phyloP scores from a whole-genome alignment of 176 grass and related monocot genomes.

The Ensete ventricosum region DNA sequence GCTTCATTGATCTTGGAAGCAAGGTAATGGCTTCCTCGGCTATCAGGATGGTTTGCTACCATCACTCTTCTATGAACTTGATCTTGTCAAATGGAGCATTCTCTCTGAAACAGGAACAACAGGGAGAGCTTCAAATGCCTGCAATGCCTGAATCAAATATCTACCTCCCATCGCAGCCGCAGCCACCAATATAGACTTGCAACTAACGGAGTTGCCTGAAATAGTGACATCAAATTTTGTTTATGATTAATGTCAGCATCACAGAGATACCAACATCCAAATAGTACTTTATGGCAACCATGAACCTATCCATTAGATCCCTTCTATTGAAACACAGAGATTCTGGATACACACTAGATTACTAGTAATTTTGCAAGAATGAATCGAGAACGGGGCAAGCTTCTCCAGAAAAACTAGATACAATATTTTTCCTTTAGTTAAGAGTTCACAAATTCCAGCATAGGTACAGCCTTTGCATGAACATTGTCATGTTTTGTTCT shows the following conservation, averaged over 20 bases:
- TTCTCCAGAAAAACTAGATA: too few relatives aligned
- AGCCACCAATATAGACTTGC: conserved; percentile 56
- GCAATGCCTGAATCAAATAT: conserved; percentile 63
- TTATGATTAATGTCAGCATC: not conserved
- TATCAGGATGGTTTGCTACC: conserved; percentile 82
- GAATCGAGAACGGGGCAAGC: too few relatives aligned
- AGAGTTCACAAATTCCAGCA: too few relatives aligned
- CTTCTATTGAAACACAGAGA: too few relatives aligned
- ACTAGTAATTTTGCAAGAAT: too few relatives aligned
- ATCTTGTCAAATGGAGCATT: conserved; percentile 58
- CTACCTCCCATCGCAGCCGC: conserved; percentile 51
- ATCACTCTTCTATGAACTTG: conserved; percentile 83
- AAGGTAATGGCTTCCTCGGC: conserved; percentile 82
- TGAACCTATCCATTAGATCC: too few relatives aligned
- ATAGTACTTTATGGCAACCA: not conserved
- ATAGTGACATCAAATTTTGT: not conserved
- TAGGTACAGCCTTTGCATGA: too few relatives aligned
- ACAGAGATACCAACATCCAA: too few relatives aligned
- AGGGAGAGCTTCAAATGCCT: conserved; percentile 37
- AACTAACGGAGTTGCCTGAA: conserved; percentile 55
- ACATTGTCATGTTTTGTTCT: too few relatives aligned
- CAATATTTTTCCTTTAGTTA: too few relatives aligned
- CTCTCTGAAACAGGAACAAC: conserved; percentile 53
- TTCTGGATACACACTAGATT: too few relatives aligned
- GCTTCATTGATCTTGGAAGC: conserved; percentile 84